phyloP scores from a whole-genome alignment of 208 protist species.

The Trypanosoma caninum region DNA sequence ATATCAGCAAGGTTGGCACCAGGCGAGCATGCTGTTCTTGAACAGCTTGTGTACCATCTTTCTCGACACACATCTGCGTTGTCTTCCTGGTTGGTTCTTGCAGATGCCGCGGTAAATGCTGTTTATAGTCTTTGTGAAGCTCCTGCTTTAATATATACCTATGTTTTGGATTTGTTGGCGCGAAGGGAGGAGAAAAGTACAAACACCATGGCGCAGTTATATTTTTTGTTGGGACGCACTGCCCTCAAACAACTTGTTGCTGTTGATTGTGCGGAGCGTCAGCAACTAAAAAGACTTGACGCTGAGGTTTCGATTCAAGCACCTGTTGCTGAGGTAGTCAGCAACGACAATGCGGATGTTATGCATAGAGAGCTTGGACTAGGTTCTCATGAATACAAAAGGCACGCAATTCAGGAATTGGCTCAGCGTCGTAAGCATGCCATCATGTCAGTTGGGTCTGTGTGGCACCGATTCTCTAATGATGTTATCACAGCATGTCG shows the following conservation, averaged over 20 bases:
- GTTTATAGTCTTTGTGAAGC: constrained; percentile 77
- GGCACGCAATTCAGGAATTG: constrained; percentile 83
- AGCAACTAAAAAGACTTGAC: constrained; percentile 66
- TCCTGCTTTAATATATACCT: constrained; percentile 70
- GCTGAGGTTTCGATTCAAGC: constrained; percentile 12
- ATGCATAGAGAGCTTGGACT: constrained; percentile 89
- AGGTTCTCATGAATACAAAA: constrained; percentile 68
- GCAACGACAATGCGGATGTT: constrained; percentile 37
- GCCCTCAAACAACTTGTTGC: constrained; percentile 86
- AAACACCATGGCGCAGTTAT: constrained; percentile 64
- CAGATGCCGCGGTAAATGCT: constrained; percentile 60
- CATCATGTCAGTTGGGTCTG: constrained; percentile 69
- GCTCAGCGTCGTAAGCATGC: constrained; percentile 57
- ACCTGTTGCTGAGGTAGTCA: not conserved
- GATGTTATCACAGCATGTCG: constrained; percentile 54
- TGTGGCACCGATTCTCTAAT: constrained; percentile 59
- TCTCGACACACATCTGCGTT: constrained; percentile 72
- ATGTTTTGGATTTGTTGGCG: constrained; percentile 68
- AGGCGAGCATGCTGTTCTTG: constrained; percentile 48
- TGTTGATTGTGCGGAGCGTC: constrained; percentile 70
- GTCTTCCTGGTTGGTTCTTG: constrained; percentile 76
- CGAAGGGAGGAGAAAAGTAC: constrained; percentile 17
- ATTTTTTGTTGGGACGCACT: constrained; percentile 71
- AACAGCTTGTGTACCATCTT: constrained; percentile 71
- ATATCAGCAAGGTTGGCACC: constrained; percentile 48